These are phyloP conservation scores for Stromatinia cepivora DNA, from an alignment of 2,329 filamentous ascomycete species.

Conservation along the genomic window DNA sequence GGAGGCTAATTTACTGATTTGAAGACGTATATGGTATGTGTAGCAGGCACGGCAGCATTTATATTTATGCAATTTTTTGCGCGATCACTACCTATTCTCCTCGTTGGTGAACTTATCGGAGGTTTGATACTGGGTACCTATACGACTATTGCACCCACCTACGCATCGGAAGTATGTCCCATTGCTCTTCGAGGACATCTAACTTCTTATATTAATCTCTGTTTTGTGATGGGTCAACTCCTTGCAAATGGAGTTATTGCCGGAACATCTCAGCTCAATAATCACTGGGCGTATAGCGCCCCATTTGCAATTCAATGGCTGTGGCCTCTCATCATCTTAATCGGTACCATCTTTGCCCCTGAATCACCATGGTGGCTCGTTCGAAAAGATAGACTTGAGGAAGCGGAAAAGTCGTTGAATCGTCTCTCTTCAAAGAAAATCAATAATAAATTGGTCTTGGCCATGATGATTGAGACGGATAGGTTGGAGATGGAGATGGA, in stretches of 20 bases:
- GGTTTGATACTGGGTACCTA: slow-evolving; percentile 53
- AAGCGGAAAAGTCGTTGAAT: slow-evolving; percentile 41
- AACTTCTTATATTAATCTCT: slow-evolving; percentile 53
- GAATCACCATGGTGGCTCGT: slow-evolving; percentile 54
- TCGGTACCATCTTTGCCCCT: slow-evolving; percentile 49
- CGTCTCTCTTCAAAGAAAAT: slow-evolving; percentile 36
- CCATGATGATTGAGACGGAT: slow-evolving; percentile 58
- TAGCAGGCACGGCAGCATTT: slow-evolving; percentile 25
- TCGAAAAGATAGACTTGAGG: slow-evolving; percentile 46
- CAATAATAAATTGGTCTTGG: slow-evolving; percentile 47
- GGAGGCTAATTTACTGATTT: background rate
- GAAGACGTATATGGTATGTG: slow-evolving; percentile 28
- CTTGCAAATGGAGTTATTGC: slow-evolving; percentile 51
- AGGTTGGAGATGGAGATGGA: slow-evolving; percentile 50
- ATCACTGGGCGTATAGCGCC: slow-evolving; percentile 36
- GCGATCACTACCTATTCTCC: slow-evolving; percentile 23
- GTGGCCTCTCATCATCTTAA: slow-evolving; percentile 50
- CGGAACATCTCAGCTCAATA: slow-evolving; percentile 26
- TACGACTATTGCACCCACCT: slow-evolving; percentile 44
- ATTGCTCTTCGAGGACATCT: slow-evolving; percentile 54
- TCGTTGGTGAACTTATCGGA: slow-evolving; percentile 39
- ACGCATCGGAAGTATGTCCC: slow-evolving; percentile 52
- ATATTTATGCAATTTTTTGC: slow-evolving; percentile 35
- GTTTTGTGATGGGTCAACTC: slow-evolving; percentile 52
- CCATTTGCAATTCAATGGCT: slow-evolving; percentile 52